Evolutionary conservation across 306 rosid species (phyloP), one percentile per base, ranked within the genome.

Genomic region (Senna tora): DNA sequence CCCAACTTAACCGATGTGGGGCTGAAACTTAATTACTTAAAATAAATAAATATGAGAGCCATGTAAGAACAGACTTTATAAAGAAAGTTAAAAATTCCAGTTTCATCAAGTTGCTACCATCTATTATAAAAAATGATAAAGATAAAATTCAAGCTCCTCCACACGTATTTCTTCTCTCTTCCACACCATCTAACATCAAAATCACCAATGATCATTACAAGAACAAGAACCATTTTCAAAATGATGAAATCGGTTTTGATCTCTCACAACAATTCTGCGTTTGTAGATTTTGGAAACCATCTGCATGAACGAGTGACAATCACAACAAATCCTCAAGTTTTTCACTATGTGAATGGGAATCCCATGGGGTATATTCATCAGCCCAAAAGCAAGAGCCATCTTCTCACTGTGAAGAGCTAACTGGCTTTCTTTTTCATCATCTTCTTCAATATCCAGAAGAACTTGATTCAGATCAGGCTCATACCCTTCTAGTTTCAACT

Each of bases 371-470:
- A 41, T 53, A 67, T 69, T 82, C 47, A 36, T 22, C 12, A 84
- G 53, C 61, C 86, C 91, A 78, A 86, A 88, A 21, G 87, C 85
- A 56, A 86, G 83, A 66, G 86, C 85, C 83, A 88, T 73, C 82
- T 82, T 88, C 74, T 86, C 89, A 72, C 86, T 88, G 38, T 85
- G 84, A 70, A 82, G 84, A 58, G 56, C 60, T 58, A 84, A 76
- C 22, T 60, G 77, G 72, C 46, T 46, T 21, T 53, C 86, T 61
- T 82, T 88, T 50, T 69, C 84, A 74, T 68, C 77, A 3, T 75
- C 82, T 64, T 84, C 82, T 68, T 84, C 84, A 33, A 82, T 55
- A 58, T 89, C 86, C 25, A 82, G 16, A 76, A 88, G 81, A 71
- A 82, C 87, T 66, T 84, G 77, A 60, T 76, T 57, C 30, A 75